Evolutionary conservation across 306 rosid species (phyloP), one percentile per base, ranked within the genome.

Genomic region (Abrus precatorius): DNA sequence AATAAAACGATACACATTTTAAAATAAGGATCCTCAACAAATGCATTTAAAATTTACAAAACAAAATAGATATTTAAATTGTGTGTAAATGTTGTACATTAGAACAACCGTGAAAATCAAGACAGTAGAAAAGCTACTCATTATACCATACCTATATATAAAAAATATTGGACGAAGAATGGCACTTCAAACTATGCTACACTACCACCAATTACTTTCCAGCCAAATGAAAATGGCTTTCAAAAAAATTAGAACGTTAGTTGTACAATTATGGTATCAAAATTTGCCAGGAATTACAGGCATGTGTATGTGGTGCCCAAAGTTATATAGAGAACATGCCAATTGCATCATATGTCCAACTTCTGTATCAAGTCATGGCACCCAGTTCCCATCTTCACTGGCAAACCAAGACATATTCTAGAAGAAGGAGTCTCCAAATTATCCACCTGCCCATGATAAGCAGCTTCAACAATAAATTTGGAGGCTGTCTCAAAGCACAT

Each of bases 391-490:
- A 85, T 80, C 85, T 91, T 93, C 33, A 86, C 92, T 0, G 99
- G 97, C 92, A 93, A 84, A 14, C 99, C 98, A 59, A 95, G 96
- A 85, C 98, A 93, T 59, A 95, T 75, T 84, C 98, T 86, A 41
- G 99, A 80, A 49, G 99, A 95, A 9, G 99, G 99, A 30, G 97
- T 88, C 68, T 91, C 98, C 89, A 95, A 88, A 79, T 63, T 66
- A 54, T 95, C 98, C 12, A 84, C 83, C 79, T 84, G 88, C 30
- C 95, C 93, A 60, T 92, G 97, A 63, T 55, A 85, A 9, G 97
- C 97, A 28, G 97, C 97, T 83, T 92, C 92, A 50, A 91, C 95
- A 60, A 92, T 90, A 83, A 95, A 95, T 76, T 90, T 92, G 10
- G 94, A 74, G 48, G 97, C 97, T 0, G 95, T 93, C 85, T 93